These are phyloP conservation scores for Ophiognomonia clavigignenti-juglandacearum DNA, from an alignment of 2,329 filamentous ascomycete species.

Conservation along the genomic window DNA sequence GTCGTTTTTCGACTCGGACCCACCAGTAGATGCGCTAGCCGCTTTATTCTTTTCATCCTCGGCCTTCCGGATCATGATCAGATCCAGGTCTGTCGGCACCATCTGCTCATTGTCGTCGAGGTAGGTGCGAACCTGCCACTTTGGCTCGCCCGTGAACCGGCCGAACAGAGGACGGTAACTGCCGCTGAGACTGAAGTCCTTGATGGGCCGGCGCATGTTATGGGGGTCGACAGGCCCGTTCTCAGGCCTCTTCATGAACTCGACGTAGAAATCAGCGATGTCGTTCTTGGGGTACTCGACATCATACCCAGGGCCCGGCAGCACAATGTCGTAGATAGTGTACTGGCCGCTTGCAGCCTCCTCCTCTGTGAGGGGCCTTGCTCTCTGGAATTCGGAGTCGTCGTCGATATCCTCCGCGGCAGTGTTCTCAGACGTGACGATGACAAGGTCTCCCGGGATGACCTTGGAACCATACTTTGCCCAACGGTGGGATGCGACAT, in stretches of 20 bases:
- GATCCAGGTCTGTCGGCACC: slow-evolving; percentile 80
- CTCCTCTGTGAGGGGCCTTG: slow-evolving; percentile 67
- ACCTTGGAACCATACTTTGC: slow-evolving; percentile 67
- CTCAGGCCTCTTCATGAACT: slow-evolving; percentile 76
- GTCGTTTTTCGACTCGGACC: too few relatives aligned
- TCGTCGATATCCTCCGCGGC: slow-evolving; percentile 40
- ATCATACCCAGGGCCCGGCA: slow-evolving; percentile 90
- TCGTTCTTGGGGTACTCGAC: slow-evolving; percentile 81
- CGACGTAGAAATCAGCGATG: slow-evolving; percentile 76
- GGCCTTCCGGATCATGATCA: slow-evolving; percentile 43
- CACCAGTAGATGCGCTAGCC: too few relatives aligned
- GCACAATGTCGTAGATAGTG: slow-evolving; percentile 80
- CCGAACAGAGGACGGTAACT: slow-evolving; percentile 83
- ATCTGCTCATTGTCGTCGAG: slow-evolving; percentile 72
- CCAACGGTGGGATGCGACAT: slow-evolving; percentile 76
- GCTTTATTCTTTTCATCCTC: slow-evolving; percentile 19
- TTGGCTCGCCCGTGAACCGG: slow-evolving; percentile 59
- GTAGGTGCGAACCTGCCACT: slow-evolving; percentile 68
- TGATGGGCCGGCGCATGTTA: slow-evolving; percentile 80
- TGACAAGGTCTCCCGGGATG: slow-evolving; percentile 79
- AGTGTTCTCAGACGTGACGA: slow-evolving; percentile 57
- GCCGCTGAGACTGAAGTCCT: slow-evolving; percentile 84
- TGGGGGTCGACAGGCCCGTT: slow-evolving; percentile 78
- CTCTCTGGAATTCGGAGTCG: slow-evolving; percentile 45
- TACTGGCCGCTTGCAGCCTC: slow-evolving; percentile 75